phyloP scores from a whole-genome alignment of 2,329 filamentous ascomycete species.

The Whalleya microplaca region DNA sequence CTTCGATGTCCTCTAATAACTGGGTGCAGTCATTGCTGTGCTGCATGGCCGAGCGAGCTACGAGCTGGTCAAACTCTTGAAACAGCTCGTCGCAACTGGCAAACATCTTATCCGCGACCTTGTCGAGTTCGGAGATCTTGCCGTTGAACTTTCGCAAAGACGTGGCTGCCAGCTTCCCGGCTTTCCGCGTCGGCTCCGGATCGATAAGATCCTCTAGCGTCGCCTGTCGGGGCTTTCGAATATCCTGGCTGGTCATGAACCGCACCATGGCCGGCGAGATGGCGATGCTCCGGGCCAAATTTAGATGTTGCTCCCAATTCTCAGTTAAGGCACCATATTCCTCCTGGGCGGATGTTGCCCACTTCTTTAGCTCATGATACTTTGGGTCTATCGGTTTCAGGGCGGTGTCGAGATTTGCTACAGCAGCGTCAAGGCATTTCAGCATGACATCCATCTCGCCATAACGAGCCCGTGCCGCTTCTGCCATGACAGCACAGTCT shows the following conservation, averaged over 20 bases:
- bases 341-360: slow-evolving; percentile 68
- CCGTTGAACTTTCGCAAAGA: slow-evolving; percentile 62
- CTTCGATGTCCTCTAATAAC: slow-evolving; percentile 82
- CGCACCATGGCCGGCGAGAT: slow-evolving; percentile 68
- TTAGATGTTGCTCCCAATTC: slow-evolving; percentile 71
- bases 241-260: slow-evolving; percentile 62
- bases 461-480: slow-evolving; percentile 66
- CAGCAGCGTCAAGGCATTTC: slow-evolving; percentile 79
- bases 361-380: slow-evolving; percentile 70
- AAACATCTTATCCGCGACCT: slow-evolving; percentile 62
- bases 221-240: slow-evolving; percentile 50
- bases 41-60: slow-evolving; percentile 56
- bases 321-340: slow-evolving; percentile 68
- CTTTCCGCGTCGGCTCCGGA: slow-evolving; percentile 70
- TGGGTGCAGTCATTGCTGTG: slow-evolving; percentile 67
- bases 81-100: slow-evolving; percentile 64
- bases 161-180: slow-evolving; percentile 66
- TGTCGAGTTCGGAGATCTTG: slow-evolving; percentile 65
- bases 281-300: slow-evolving; percentile 65
- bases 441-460: slow-evolving; percentile 76
- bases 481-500: slow-evolving; percentile 69
- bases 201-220: slow-evolving; percentile 80
- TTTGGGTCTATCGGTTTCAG: slow-evolving; percentile 73
- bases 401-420: slow-evolving; percentile 81
- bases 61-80: slow-evolving; percentile 64